Conservation (phyloP, 108 stramenopile genomes). For the Discostella pseudostelligera region DNA sequence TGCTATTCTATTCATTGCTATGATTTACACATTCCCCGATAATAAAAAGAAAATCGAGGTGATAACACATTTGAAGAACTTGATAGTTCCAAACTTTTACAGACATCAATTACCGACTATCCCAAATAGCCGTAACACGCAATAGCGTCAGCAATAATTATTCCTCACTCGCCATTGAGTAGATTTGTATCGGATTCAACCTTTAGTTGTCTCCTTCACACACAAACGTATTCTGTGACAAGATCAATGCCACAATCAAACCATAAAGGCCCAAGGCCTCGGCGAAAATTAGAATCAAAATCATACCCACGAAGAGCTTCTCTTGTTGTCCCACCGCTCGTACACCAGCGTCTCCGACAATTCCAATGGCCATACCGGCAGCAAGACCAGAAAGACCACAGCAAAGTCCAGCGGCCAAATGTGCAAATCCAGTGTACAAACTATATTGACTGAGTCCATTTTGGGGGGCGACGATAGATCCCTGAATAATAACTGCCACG, state of each 20-base stretch:
- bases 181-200: slow-evolving; percentile 2
- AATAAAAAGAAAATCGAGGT: no score
- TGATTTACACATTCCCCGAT: no score
- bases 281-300: slow-evolving; percentile 99
- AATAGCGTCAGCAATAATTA: slow-evolving; percentile 9
- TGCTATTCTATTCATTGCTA: no score
- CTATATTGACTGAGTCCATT: slow-evolving; percentile 80
- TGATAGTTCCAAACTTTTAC: slow-evolving; percentile 28
- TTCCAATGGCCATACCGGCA: slow-evolving; percentile 99
- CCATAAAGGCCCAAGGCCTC: slow-evolving; percentile 99
- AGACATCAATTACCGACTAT: slow-evolving; percentile 21
- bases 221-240: slow-evolving; percentile 89
- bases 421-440: slow-evolving; percentile 95
- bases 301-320: slow-evolving; percentile 98
- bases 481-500: slow-evolving; percentile 96
- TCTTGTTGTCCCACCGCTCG: slow-evolving; percentile 98
- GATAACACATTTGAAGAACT: no score
- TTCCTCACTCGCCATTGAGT: slow-evolving; percentile 1
- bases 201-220: slow-evolving; percentile 78
- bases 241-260: slow-evolving; percentile 97
- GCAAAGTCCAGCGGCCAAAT: slow-evolving; percentile 97
- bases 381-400: slow-evolving; percentile 96
- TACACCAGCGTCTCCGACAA: slow-evolving; percentile 98
- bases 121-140: background rate
- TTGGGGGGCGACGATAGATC: slow-evolving; percentile 78